Base-by-base conservation (phyloP, 1,284 basidiomycete genomes). In the Cystobasidium sp. region DNA sequence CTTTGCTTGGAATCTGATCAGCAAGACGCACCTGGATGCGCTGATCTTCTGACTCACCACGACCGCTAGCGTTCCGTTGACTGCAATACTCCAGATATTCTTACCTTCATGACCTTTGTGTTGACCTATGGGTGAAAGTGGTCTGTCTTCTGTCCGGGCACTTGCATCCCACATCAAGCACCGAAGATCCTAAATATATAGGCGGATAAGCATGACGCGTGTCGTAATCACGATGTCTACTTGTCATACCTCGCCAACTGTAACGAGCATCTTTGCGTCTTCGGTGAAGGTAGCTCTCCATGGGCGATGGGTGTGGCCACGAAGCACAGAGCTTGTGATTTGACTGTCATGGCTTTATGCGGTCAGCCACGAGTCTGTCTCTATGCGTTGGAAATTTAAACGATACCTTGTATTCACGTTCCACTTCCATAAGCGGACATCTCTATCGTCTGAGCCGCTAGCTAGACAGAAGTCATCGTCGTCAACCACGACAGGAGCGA, bases 361-460 rank as follows among this genome's bases (percentile, higher is more conserved):
- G 41, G 24, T 47, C 52, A 58, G 18, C 20, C 52, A 12, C 43
- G 52, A 59, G 24, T n/a, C 37, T 20, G 31, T 55, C 20, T 64
- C 24, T 16, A 63, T 22, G 22, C 20, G 46, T 37, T 56, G 20
- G 14, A 44, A 44, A 52, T 49, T 1, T 43, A 46, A 62, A 37
- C 51, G 10, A 31, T 22, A 22, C 18, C 61, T 24, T 31, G 31
- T 31, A 31, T 31, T 31, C 31, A n/a, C 62, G 31, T 41, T 62
- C 70, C 70, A 73, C 3, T 24, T 51, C 70, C 70, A 73, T 5
- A 73, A n/a, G 24, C 70, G 47, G 3, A 73, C 63, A 39, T 61
- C 58, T n/a, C 70, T 37, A 53, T 73, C 70, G 22, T 73, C 70
- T 12, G 70, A 73, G 6, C 70, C 70, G 58, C 52, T 56, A 9